A percentile compares a stretch with the other conserved stretches of the same genome.
Conservation (phyloP, 1,284 basidiomycete genomes). For the Apiotrichum gracile region DNA sequence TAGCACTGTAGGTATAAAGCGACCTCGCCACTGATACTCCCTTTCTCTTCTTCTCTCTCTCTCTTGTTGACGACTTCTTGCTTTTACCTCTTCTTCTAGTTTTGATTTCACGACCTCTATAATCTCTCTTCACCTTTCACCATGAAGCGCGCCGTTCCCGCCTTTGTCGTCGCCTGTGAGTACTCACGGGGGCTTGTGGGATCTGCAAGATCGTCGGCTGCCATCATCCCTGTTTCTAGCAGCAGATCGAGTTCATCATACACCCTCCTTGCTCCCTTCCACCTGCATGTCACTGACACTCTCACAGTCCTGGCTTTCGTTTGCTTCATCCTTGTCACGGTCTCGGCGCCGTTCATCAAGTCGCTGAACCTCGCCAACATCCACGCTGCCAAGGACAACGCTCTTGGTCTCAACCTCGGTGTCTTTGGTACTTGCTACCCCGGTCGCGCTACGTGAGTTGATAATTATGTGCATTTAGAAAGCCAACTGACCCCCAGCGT, state of each 20-base stretch:
- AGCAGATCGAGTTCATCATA: too few relatives aligned
- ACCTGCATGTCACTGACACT: not conserved
- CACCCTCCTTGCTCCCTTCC: too few relatives aligned
- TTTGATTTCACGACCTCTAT: not conserved
- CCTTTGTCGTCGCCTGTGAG: conserved; percentile 6
- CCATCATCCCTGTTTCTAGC: too few relatives aligned
- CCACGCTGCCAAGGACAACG: not conserved
- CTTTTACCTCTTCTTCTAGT: not conserved
- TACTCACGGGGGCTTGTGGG: not conserved
- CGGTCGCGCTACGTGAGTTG: conserved; percentile 1
- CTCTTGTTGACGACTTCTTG: not conserved
- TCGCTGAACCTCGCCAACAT: conserved; percentile 1
- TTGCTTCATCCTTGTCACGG: conserved; percentile 7
- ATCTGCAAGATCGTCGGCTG: not conserved
- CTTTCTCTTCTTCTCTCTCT: too few relatives aligned
- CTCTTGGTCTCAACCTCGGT: conserved; percentile 6
- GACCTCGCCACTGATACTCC: too few relatives aligned
- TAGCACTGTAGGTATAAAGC: too few relatives aligned
- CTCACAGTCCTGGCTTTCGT: conserved; percentile 5
- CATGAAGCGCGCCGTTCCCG: conserved; percentile 11
- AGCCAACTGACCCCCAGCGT: not conserved
- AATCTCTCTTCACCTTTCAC: not conserved
- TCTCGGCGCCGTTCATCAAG: conserved; percentile 9
- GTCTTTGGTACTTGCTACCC: conserved; percentile 7
- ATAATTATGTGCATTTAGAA: not conserved